Percentiles rank a stretch among this genome's conserved stretches.
These are phyloP conservation scores for Pseudogymnoascus sp. DNA, from an alignment of 2,329 filamentous ascomycete species.

Conservation along the genomic window DNA sequence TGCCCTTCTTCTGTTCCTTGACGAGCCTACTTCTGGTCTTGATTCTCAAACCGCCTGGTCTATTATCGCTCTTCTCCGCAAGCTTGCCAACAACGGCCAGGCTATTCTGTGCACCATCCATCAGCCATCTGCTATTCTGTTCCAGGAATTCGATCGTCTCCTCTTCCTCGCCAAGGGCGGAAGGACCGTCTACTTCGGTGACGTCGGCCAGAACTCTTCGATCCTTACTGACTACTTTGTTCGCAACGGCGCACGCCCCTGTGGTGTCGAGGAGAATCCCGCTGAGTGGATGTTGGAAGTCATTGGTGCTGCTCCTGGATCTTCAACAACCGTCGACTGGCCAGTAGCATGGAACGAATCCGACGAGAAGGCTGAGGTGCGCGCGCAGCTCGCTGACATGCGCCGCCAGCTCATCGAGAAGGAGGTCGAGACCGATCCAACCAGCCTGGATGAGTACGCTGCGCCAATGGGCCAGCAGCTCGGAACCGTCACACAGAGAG, in stretches of 20 bases:
- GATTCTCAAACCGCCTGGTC: slow-evolving; percentile 93
- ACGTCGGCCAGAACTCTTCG: slow-evolving; percentile 65
- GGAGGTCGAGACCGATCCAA: slow-evolving; percentile 23
- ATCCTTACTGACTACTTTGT: slow-evolving; percentile 71
- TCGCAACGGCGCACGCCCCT: slow-evolving; percentile 58
- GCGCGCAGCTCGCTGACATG: slow-evolving; percentile 47
- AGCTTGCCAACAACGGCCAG: slow-evolving; percentile 80
- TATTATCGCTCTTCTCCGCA: slow-evolving; percentile 81
- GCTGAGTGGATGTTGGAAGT: slow-evolving; percentile 72
- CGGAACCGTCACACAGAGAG: slow-evolving; percentile 47
- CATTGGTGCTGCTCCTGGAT: slow-evolving; percentile 51
- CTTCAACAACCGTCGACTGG: slow-evolving; percentile 57
- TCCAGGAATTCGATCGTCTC: slow-evolving; percentile 81
- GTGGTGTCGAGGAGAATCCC: slow-evolving; percentile 65
- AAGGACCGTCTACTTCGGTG: slow-evolving; percentile 74
- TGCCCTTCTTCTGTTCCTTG: slow-evolving; percentile 80
- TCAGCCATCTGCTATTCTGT: slow-evolving; percentile 91
- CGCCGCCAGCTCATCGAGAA: slow-evolving; percentile 37
- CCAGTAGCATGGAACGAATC: slow-evolving; percentile 54
- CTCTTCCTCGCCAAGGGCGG: slow-evolving; percentile 73
- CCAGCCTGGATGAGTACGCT: slow-evolving; percentile 50
- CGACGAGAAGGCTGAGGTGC: slow-evolving; percentile 35
- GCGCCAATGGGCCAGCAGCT: slow-evolving; percentile 52
- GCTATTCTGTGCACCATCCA: slow-evolving; percentile 97
- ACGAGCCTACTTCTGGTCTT: slow-evolving; percentile 90